phyloP scores from a whole-genome alignment of 2,329 filamentous ascomycete genomes.

The Huntiella omanensis region DNA sequence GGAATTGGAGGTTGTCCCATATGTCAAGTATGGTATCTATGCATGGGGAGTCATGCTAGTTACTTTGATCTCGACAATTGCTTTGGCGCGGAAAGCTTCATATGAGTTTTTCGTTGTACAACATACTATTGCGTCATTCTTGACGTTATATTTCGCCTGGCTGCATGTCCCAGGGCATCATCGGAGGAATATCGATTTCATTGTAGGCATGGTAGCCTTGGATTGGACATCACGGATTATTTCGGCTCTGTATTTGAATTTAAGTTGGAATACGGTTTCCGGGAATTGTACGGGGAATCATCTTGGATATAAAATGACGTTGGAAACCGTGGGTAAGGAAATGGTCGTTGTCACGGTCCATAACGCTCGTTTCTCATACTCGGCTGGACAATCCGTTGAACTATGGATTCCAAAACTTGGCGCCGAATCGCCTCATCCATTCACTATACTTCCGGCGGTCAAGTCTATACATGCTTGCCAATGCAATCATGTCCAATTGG shows the following conservation, averaged over 20 bases:
- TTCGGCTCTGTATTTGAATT: conserved; percentile 33
- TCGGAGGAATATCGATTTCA: conserved; percentile 45
- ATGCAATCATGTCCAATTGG: conserved; percentile 40
- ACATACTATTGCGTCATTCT: conserved; percentile 41
- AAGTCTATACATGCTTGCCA: conserved; percentile 30
- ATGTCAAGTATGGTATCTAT: conserved; percentile 47
- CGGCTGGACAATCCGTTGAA: conserved; percentile 39
- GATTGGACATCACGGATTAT: conserved; percentile 36
- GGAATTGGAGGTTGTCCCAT: conserved; percentile 41
- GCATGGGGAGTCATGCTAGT: conserved; percentile 49
- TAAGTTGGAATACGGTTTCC: conserved; percentile 20
- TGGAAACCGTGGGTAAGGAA: conserved; percentile 30
- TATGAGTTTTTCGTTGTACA: conserved; percentile 56
- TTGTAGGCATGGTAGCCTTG: conserved; percentile 41
- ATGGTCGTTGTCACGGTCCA: conserved; percentile 40
- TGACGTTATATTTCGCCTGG: conserved; percentile 46
- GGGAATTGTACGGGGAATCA: conserved; percentile 24
- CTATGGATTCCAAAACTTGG: conserved; percentile 39
- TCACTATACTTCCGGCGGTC: conserved; percentile 39
- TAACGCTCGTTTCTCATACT: conserved; percentile 38
- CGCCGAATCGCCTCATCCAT: conserved; percentile 37
- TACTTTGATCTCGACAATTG: conserved; percentile 43
- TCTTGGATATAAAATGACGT: conserved; percentile 33
- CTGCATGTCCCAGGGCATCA: conserved; percentile 42
- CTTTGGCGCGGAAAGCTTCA: conserved; percentile 42